Evolutionary conservation across 345 rosid genomes (phyloP).

Genomic region (Noccaea bulbosa): DNA sequence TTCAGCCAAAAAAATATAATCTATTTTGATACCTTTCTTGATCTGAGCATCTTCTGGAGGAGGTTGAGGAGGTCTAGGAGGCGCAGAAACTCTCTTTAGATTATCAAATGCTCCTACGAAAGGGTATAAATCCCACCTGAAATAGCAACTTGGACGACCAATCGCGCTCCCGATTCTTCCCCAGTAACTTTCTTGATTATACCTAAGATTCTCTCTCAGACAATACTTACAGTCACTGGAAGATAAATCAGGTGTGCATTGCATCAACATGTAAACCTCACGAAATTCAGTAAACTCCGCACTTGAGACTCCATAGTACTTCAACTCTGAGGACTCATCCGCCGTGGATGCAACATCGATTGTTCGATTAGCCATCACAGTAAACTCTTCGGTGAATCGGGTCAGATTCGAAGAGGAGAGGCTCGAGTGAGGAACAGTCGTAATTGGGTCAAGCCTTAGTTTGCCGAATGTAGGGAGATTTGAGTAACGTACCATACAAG

Average conservation of each 20-base stretch:
- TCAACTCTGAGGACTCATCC: slow-evolving; percentile 44
- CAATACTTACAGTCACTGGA: slow-evolving; percentile 47
- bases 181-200: slow-evolving; percentile 32
- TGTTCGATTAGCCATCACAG: slow-evolving; percentile 30
- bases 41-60: background rate
- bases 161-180: slow-evolving; percentile 47
- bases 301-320: slow-evolving; percentile 49
- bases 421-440: slow-evolving; percentile 10
- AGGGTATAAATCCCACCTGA: slow-evolving; percentile 41
- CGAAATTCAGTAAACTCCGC: slow-evolving; percentile 19
- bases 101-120: slow-evolving; percentile 21
- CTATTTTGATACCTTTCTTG: slow-evolving; percentile 37
- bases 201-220: slow-evolving; percentile 19
- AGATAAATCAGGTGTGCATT: slow-evolving; percentile 65
- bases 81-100: slow-evolving; percentile 20
- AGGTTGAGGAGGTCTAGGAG: slow-evolving; percentile 41
- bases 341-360: slow-evolving; percentile 32
- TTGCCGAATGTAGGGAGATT: slow-evolving; percentile 37
- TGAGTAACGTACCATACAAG: slow-evolving; percentile 52
- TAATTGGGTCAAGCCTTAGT: slow-evolving; percentile 33
- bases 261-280: slow-evolving; percentile 49
- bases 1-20: background rate
- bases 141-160: slow-evolving; percentile 51
- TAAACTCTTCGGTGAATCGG: slow-evolving; percentile 45
- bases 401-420: slow-evolving; percentile 12